phyloP scores from a whole-genome alignment of 352 stramenopile genomes.

The Globisporangium irregulare region DNA sequence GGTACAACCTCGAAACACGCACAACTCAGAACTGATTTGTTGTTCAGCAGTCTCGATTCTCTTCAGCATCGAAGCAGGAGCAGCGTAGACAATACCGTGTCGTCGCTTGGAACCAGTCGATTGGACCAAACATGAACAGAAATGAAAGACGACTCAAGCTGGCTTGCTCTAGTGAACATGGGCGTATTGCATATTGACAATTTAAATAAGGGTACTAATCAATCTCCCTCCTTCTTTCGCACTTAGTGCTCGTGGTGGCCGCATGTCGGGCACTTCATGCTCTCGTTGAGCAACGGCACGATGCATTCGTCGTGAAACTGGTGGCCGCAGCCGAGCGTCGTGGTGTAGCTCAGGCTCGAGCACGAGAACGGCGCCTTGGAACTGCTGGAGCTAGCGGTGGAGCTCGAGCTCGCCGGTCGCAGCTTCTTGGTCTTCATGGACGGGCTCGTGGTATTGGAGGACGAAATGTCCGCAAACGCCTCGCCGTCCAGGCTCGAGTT shows the following conservation, averaged over 20 bases:
- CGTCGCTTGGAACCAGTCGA: too few species aligned
- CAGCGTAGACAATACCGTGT: too few species aligned
- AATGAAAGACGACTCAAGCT: background rate
- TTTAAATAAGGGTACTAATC: background rate
- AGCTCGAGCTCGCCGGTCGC: slow-evolving; percentile 10
- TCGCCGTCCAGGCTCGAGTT: slow-evolving; percentile 42
- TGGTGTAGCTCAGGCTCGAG: slow-evolving; percentile 52
- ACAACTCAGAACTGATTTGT: too few species aligned
- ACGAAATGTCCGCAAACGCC: slow-evolving; percentile 18
- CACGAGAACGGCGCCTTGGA: slow-evolving; percentile 10
- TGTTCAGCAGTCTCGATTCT: too few species aligned
- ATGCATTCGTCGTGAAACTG: slow-evolving; percentile 86
- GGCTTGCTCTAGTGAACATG: background rate
- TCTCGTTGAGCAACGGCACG: slow-evolving; percentile 73
- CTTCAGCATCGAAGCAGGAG: too few species aligned
- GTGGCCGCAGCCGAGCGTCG: slow-evolving; percentile 69
- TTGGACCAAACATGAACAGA: too few species aligned
- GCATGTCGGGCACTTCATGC: slow-evolving; percentile 62
- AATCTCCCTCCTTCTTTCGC: background rate
- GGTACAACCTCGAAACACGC: too few species aligned
- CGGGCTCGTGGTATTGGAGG: slow-evolving; percentile 8
- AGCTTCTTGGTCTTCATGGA: background rate
- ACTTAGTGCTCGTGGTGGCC: slow-evolving; percentile 29
- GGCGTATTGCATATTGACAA: background rate
- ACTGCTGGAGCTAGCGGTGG: slow-evolving; percentile 14